A percentile compares a stretch with the other conserved stretches of the same genome.
These are phyloP conservation scores for Cichorium intybus DNA, from an alignment of 140 eudicot species.

Conservation along the genomic window DNA sequence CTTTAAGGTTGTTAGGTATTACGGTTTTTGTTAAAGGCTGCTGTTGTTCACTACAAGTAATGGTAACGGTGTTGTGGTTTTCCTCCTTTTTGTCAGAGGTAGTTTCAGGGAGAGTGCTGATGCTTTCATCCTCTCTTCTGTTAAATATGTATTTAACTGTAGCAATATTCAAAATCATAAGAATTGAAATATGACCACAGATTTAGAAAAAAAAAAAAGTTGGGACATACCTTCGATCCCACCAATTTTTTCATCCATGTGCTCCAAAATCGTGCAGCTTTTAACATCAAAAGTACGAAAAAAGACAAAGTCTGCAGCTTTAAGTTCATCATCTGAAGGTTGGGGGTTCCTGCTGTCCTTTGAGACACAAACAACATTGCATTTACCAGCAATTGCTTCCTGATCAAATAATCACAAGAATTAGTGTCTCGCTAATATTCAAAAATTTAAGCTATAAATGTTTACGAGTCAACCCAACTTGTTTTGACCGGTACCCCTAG, in stretches of 20 bases:
- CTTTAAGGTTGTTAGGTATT: constrained; percentile 16
- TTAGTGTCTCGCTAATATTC: too few relatives aligned
- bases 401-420: constrained; percentile 26
- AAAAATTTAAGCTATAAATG: too few relatives aligned
- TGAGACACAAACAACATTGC: constrained; percentile 82
- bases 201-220: neutral
- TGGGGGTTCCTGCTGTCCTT: constrained; percentile 70
- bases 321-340: constrained; percentile 68
- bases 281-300: constrained; percentile 76
- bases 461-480: too few relatives aligned
- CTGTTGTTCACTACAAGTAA: constrained; percentile 24
- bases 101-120: constrained; percentile 24
- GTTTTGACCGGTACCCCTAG: too few relatives aligned
- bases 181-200: neutral
- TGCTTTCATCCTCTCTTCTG: constrained; percentile 34
- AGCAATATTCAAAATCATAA: constrained; percentile 22
- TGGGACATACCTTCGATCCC: constrained; percentile 54
- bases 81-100: constrained; percentile 32
- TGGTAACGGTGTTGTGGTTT: constrained; percentile 4
- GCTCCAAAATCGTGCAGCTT: constrained; percentile 47
- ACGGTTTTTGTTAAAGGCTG: constrained; percentile 21
- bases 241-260: constrained; percentile 59
- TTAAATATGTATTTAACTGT: constrained; percentile 66
- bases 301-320: constrained; percentile 66
- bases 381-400: constrained; percentile 85